Evolutionary conservation across 176 grass and related monocot species (phyloP).

Genomic region (Phyllostachys edulis): DNA sequence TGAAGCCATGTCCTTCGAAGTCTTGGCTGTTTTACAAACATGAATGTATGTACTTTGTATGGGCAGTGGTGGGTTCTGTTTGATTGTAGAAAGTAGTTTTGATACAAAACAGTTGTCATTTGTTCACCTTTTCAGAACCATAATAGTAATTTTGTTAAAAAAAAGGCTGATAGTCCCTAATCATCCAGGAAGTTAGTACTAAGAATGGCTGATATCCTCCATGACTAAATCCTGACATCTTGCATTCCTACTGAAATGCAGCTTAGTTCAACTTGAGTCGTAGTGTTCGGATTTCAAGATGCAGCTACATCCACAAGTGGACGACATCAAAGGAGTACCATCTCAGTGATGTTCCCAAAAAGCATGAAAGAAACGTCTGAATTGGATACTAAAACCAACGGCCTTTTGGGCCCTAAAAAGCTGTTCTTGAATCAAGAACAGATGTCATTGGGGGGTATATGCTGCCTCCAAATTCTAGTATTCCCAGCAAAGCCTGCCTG

Average conservation of each 20-base stretch:
- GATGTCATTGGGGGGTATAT: not conserved
- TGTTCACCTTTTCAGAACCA: not conserved
- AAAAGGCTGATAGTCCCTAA: not conserved
- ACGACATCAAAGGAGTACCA: not conserved
- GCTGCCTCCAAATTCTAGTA: not conserved
- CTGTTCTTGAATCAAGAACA: not conserved
- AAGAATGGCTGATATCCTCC: too few species aligned
- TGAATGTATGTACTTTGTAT: too few species aligned
- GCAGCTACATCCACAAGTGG: not conserved
- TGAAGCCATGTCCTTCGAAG: not conserved
- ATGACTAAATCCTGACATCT: too few species aligned
- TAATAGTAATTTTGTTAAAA: not conserved
- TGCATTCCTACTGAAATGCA: not conserved
- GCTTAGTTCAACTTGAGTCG: not conserved
- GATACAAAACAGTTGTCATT: not conserved
- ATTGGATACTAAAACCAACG: not conserved
- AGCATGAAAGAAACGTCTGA: slow-evolving; percentile 40
- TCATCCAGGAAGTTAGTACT: too few species aligned
- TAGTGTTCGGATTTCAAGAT: not conserved
- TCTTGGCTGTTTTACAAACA: not conserved
- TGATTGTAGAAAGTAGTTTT: not conserved
- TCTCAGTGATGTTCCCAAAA: slow-evolving; percentile 6
- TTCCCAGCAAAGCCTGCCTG: not conserved
- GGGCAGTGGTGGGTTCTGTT: too few species aligned
- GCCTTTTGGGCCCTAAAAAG: slow-evolving; percentile 8